Evolutionary conservation across 2,329 filamentous ascomycete genomes (phyloP), one percentile per base, ranked within the genome.

Genomic region (Clonostachys rhizophaga): DNA sequence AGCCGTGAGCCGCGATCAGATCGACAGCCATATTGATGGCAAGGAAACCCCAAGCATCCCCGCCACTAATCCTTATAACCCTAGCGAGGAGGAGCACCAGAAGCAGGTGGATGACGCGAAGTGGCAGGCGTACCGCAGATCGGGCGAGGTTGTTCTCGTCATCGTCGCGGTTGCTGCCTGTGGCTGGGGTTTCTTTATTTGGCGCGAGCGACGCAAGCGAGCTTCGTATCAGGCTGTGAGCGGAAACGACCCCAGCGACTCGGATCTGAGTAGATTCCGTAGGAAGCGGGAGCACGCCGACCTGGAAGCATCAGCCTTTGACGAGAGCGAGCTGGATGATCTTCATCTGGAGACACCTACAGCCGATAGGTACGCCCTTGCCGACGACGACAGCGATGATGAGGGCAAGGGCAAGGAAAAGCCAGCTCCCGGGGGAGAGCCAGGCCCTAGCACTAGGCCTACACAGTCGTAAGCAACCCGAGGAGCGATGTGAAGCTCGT

Each of bases 91-190:
- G 40, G 61, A 65, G 44, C 59, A 62, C 83, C 76, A 88, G 59
- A 83, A 87, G 59, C 74, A 79, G 62, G 68, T 96, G n/a, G 82
- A 91, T 55, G 81, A 89, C 30, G 90, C 91, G 16, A 88, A 91
- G 58, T 95, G 91, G 88, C 81, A 85, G 45, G 91, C 91, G 1
- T 96, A 96, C 66, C 87, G 86, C 61, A 86, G 88, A 57, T 94
- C 89, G 4, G 91, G 91, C 44, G 89, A 95, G 67, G 81, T 91
- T 7, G 90, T 91, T 3, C 77, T 96, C 3, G 82, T 91, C 14
- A 81, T 96, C 43, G 89, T 96, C 16, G 74, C 86, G 45, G 80
- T 94, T 49, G 84, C 83, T 2, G 89, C 87, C 2, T 71, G 69
- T 6, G 70, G 80, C 12, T 95, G 89, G 85, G 89, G 85, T n/a